Evolutionary conservation across 2,329 filamentous ascomycete species (phyloP).

Genomic region (Pezicula neosporulosa): DNA sequence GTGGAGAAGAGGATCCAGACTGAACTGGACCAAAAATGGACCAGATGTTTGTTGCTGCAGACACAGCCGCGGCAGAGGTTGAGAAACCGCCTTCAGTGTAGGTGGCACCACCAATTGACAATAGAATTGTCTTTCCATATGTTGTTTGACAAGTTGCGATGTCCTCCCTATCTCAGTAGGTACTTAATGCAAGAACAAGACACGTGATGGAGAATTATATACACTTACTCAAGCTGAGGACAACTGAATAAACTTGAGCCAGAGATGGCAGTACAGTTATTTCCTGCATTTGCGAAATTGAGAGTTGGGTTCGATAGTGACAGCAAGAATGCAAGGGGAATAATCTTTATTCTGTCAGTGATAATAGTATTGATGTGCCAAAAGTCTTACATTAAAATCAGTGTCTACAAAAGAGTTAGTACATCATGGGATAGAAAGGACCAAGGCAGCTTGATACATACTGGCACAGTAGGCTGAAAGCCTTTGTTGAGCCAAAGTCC

Average conservation of each 20-base stretch:
- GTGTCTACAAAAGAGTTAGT: constrained; percentile 32
- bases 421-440: not conserved
- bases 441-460: constrained; percentile 30
- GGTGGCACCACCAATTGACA: constrained; percentile 69
- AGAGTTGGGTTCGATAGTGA: constrained; percentile 50
- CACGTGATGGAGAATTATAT: not conserved
- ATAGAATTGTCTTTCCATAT: constrained; percentile 65
- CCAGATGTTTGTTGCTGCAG: constrained; percentile 63
- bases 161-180: constrained; percentile 27
- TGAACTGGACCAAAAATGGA: constrained; percentile 62
- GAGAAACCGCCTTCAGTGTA: constrained; percentile 67
- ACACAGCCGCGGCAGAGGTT: constrained; percentile 45
- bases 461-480: constrained; percentile 57
- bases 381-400: constrained; percentile 40
- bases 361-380: not conserved
- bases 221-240: constrained; percentile 59
- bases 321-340: constrained; percentile 61
- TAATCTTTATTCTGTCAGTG: constrained; percentile 40
- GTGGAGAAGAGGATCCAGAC: constrained; percentile 40
- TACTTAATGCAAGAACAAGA: not conserved
- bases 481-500: constrained; percentile 46
- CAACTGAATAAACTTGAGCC: constrained; percentile 59
- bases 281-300: constrained; percentile 64
- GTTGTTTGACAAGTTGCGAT: constrained; percentile 57
- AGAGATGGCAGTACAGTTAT: constrained; percentile 55